phyloP scores from a whole-genome alignment of 148 eudicot genomes.

The Camellia sinensis region DNA sequence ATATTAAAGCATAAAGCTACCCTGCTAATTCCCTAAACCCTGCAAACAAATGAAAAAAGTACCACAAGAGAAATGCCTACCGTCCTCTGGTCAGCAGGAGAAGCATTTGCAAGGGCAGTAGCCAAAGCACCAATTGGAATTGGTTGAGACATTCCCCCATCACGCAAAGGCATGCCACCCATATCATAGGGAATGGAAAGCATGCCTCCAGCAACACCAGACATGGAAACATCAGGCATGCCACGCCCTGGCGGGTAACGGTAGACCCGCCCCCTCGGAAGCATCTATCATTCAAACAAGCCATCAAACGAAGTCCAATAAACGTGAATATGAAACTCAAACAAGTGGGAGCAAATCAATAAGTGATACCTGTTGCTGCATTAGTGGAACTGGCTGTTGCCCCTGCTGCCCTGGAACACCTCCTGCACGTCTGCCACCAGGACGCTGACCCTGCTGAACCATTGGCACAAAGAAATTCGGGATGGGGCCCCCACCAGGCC shows the following conservation, averaged over 20 bases:
- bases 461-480: slow-evolving; percentile 78
- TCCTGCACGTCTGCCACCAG: slow-evolving; percentile 62
- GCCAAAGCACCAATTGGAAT: slow-evolving; percentile 65
- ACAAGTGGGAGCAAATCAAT: not conserved
- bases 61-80: slow-evolving; percentile 32
- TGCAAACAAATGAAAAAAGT: not conserved
- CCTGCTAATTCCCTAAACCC: not conserved
- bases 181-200: slow-evolving; percentile 62
- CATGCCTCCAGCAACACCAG: slow-evolving; percentile 53
- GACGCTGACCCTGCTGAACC: slow-evolving; percentile 73
- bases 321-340: not conserved
- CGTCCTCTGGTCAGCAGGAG: slow-evolving; percentile 69
- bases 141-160: slow-evolving; percentile 48
- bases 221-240: slow-evolving; percentile 47
- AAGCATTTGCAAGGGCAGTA: slow-evolving; percentile 73
- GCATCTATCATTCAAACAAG: slow-evolving; percentile 40
- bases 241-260: slow-evolving; percentile 65
- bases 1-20: not conserved
- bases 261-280: slow-evolving; percentile 59
- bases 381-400: slow-evolving; percentile 59
- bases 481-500: slow-evolving; percentile 65
- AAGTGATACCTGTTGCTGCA: slow-evolving; percentile 66
- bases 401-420: slow-evolving; percentile 54
- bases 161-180: slow-evolving; percentile 59
- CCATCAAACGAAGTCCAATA: not conserved